Evolutionary conservation across 2,329 filamentous ascomycete species (phyloP).

Genomic region (Paecilomyces sp.): DNA sequence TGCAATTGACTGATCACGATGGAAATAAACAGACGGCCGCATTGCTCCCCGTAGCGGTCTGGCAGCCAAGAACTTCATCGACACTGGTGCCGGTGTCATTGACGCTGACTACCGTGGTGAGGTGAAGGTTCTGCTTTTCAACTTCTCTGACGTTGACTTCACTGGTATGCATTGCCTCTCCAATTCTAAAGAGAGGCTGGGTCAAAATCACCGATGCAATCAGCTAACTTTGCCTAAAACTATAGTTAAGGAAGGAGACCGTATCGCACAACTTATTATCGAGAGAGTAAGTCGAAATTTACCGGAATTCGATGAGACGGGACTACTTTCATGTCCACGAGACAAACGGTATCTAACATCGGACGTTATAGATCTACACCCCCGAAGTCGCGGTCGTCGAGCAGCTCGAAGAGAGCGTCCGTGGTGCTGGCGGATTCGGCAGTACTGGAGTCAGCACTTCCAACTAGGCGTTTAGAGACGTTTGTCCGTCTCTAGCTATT

Average conservation of each 20-base stretch:
- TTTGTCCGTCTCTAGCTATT: background rate
- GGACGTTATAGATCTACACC: constrained; percentile 62
- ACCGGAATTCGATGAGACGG: background rate
- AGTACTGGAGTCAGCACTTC: constrained; percentile 59
- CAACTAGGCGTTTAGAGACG: background rate
- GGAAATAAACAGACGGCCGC: constrained; percentile 60
- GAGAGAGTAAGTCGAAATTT: constrained; percentile 55
- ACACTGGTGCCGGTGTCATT: constrained; percentile 92
- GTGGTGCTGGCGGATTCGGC: constrained; percentile 85
- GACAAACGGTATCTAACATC: background rate
- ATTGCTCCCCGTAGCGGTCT: constrained; percentile 87
- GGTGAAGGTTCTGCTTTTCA: constrained; percentile 92
- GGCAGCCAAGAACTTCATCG: constrained; percentile 90
- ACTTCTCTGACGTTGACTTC: constrained; percentile 79
- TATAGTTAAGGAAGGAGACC: constrained; percentile 71
- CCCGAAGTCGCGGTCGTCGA: constrained; percentile 86
- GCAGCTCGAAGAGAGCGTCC: constrained; percentile 80
- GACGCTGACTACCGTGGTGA: constrained; percentile 95
- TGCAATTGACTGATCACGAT: background rate
- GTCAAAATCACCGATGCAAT: background rate
- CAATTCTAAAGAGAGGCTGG: no score
- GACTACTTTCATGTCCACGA: background rate
- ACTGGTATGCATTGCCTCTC: constrained; percentile 21
- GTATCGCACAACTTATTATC: constrained; percentile 85
- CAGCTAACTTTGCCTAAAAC: background rate